These are phyloP conservation scores for Chrysochromulina tobinii DNA, from an alignment of 78 protist genomes.

Conservation along the genomic window DNA sequence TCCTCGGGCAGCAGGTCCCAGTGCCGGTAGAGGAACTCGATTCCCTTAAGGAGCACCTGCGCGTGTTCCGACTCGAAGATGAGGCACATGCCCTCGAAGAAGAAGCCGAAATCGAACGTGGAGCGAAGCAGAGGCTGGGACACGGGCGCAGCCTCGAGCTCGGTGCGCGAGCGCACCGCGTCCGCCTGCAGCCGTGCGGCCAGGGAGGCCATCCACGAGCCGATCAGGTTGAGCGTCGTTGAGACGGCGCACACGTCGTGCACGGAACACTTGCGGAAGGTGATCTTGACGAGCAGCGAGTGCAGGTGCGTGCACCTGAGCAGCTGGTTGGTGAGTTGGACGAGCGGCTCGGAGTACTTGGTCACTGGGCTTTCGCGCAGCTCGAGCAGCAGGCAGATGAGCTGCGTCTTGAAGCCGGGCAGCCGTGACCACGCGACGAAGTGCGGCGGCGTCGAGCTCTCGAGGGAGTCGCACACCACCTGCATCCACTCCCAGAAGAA, in stretches of 20 bases:
- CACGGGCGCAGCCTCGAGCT: not conserved
- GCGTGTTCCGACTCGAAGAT: not conserved
- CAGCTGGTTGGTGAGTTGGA: not conserved
- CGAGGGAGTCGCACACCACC: not conserved
- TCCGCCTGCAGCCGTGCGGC: not conserved
- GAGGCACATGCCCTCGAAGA: not conserved
- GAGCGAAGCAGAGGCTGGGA: constrained; percentile 14
- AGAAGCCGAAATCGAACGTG: not conserved
- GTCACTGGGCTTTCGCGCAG: not conserved
- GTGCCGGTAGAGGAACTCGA: constrained; percentile 6
- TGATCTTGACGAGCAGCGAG: not conserved
- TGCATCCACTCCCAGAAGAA: not conserved
- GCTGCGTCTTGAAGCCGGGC: not conserved
- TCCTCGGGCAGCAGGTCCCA: constrained; percentile 6
- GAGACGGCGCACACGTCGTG: constrained; percentile 32
- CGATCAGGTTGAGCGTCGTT: constrained; percentile 1
- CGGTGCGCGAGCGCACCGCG: not conserved
- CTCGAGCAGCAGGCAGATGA: constrained; percentile 19
- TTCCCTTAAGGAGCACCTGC: constrained; percentile 21
- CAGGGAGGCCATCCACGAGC: not conserved
- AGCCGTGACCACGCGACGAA: not conserved
- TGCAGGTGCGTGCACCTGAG: constrained; percentile 18
- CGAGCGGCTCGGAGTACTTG: not conserved
- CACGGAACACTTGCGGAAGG: not conserved
- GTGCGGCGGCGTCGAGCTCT: not conserved